These are phyloP conservation scores for Metschnikowia proteae DNA, from an alignment of 805 yeast species.

Conservation along the genomic window DNA sequence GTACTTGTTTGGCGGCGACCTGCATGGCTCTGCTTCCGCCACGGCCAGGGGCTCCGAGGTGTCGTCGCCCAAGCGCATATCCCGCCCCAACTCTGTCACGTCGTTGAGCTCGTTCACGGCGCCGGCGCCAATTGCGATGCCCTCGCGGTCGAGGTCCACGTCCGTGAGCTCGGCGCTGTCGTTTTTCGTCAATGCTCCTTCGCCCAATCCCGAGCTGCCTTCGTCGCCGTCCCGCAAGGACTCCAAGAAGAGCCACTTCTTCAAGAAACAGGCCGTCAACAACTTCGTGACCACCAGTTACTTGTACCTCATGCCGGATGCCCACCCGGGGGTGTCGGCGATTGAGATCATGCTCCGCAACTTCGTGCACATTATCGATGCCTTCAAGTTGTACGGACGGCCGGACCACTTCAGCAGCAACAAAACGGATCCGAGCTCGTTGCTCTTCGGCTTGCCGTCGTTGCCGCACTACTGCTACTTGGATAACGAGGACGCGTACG, in stretches of 20 bases:
- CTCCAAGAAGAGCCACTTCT: conserved; percentile 15
- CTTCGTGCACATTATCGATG: conserved; percentile 64
- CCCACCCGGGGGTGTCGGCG: conserved; percentile 69
- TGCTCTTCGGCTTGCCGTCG: conserved; percentile 72
- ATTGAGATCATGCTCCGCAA: conserved; percentile 71
- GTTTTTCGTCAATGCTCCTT: conserved; percentile 28
- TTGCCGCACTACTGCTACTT: conserved; percentile 66
- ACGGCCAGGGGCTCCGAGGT: not conserved
- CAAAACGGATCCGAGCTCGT: conserved; percentile 58
- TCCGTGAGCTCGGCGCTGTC: conserved; percentile 27
- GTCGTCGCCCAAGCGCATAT: conserved; percentile 14
- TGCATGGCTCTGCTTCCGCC: not conserved
- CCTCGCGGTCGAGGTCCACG: conserved; percentile 19
- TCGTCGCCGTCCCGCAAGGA: conserved; percentile 6
- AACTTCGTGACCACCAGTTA: conserved; percentile 33
- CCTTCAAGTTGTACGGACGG: conserved; percentile 70
- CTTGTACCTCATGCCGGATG: conserved; percentile 67
- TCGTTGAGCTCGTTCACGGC: conserved; percentile 19
- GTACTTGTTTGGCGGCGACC: conserved; percentile 26
- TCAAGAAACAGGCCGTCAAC: conserved; percentile 26
- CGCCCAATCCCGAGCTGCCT: conserved; percentile 16
- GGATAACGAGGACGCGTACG: conserved; percentile 25
- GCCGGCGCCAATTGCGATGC: conserved; percentile 8
- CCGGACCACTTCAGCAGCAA: conserved; percentile 72
- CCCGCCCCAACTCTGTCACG: conserved; percentile 18